Conservation (phyloP, 2,329 filamentous ascomycete genomes). For the Cytospora chrysosperma region DNA sequence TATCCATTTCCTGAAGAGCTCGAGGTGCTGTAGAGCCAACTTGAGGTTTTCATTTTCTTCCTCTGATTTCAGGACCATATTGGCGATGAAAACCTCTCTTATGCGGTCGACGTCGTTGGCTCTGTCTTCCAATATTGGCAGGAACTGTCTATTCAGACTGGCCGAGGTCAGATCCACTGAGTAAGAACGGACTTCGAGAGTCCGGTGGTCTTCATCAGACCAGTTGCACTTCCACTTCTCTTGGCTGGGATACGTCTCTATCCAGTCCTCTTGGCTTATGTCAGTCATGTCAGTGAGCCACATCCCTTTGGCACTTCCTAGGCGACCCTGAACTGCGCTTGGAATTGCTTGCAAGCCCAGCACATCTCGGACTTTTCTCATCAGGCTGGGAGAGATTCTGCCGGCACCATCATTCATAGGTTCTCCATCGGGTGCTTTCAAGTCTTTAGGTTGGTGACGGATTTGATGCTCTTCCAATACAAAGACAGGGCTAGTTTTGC, state of each 20-base stretch:
- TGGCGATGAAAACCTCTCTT: conserved; percentile 46
- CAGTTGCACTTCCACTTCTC: conserved; percentile 62
- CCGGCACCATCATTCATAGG: conserved; percentile 69
- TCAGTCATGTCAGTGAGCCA: conserved; percentile 63
- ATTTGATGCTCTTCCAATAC: conserved; percentile 50
- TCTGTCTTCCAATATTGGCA: conserved; percentile 65
- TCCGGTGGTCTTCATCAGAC: conserved; percentile 51
- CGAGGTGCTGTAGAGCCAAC: conserved; percentile 48
- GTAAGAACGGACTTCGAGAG: conserved; percentile 61
- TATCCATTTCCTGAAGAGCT: conserved; percentile 55
- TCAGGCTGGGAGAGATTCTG: conserved; percentile 61
- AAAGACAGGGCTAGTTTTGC: conserved; percentile 47
- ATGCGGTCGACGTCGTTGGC: conserved; percentile 46
- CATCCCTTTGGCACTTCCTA: conserved; percentile 73
- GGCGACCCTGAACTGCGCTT: conserved; percentile 65
- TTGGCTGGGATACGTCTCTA: conserved; percentile 66
- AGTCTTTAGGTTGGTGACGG: conserved; percentile 35
- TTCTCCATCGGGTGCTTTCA: conserved; percentile 39
- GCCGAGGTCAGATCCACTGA: conserved; percentile 50
- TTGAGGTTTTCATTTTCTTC: conserved; percentile 52
- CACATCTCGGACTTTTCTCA: conserved; percentile 47
- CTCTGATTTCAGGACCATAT: conserved; percentile 51
- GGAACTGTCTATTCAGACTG: conserved; percentile 64
- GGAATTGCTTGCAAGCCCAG: conserved; percentile 56
- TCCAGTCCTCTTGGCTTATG: conserved; percentile 55